phyloP scores from a whole-genome alignment of 805 yeast species.

The Candida hungchunana region DNA sequence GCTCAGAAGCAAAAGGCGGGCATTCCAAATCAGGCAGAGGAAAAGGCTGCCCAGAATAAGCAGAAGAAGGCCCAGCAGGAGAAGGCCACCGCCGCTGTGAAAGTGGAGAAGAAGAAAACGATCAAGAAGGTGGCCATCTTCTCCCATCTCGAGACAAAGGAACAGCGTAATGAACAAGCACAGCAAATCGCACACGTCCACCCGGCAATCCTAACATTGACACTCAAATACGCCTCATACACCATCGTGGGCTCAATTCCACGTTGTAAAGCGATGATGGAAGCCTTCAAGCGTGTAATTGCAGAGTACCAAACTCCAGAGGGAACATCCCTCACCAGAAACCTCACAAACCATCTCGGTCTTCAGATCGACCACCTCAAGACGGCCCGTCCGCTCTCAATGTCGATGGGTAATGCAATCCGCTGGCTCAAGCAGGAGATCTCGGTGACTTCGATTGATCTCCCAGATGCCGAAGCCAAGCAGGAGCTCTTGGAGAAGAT shows the following conservation, averaged over 20 bases:
- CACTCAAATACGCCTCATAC: slow-evolving; percentile 78
- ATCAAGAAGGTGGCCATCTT: slow-evolving; percentile 56
- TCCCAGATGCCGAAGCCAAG: slow-evolving; percentile 57
- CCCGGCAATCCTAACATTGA: slow-evolving; percentile 74
- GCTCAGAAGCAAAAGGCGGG: slow-evolving; percentile 75
- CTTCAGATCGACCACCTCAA: slow-evolving; percentile 91
- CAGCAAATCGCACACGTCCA: slow-evolving; percentile 52
- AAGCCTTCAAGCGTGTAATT: slow-evolving; percentile 78
- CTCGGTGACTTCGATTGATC: slow-evolving; percentile 72
- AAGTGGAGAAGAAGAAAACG: slow-evolving; percentile 36
- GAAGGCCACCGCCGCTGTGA: slow-evolving; percentile 21
- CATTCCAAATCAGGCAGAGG: slow-evolving; percentile 37
- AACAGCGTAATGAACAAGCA: slow-evolving; percentile 51
- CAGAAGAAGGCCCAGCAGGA: slow-evolving; percentile 39
- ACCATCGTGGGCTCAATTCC: slow-evolving; percentile 86
- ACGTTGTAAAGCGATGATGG: slow-evolving; percentile 79
- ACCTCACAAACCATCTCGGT: slow-evolving; percentile 80
- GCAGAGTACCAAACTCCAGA: slow-evolving; percentile 78
- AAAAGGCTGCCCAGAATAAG: slow-evolving; percentile 29
- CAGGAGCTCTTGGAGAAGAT: slow-evolving; percentile 57
- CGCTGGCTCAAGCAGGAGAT: slow-evolving; percentile 96
- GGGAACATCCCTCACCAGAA: slow-evolving; percentile 80
- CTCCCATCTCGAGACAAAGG: slow-evolving; percentile 76
- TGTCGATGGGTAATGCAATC: slow-evolving; percentile 96
- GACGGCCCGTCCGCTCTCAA: slow-evolving; percentile 84